Base-by-base conservation (phyloP, 73 alveolate genomes). In the Paramecium sonneborni region DNA sequence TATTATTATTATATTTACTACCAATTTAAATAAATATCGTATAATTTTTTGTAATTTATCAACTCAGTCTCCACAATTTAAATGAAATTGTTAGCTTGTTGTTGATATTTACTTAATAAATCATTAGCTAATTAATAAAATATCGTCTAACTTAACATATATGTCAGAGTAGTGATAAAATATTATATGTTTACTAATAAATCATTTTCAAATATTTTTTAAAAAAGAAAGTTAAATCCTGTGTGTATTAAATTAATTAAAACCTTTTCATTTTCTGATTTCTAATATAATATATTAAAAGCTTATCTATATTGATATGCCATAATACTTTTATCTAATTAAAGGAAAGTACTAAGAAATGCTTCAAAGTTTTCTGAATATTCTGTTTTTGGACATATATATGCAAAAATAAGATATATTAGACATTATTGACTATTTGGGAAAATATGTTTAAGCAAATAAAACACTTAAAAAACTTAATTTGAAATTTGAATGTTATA, bases 1-100 rank as follows among this genome's bases (percentile, higher is more conserved):
- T 52, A n/a, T 52, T 52, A 52, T n/a, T 52, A 52, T 5, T 52
- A 52, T 20, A 20, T 2, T 35, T 72, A 35, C 15, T 72, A 38
- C 90, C 90, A 79, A 23, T 38, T 24, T 79, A 79, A 43, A 24
- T 11, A 79, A 14, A 76, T 44, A 41, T 79, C 90, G 26, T 79
- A 79, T 21, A 79, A 79, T 6, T 43, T 79, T 20, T 43, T 79
- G 24, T 41, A 79, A 37, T 44, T 43, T 23, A 79, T 79, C 6
- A 79, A 24, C 41, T 79, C 90, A 2, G 41, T 46, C 48, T 79
- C 90, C 5, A 79, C 44, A 11, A 79, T 79, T 44, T 46, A 30
- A 43, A 41, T 43, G 20, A 43, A 44, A 12, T 79, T 44, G 12
- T 24, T 79, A 0, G 15, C 12, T 35, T 24, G 5, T 21, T 21